Evolutionary conservation across 768 basidiomycete species (phyloP), one percentile per base, ranked within the genome.

Genomic region (Tricholoma furcatifolium): DNA sequence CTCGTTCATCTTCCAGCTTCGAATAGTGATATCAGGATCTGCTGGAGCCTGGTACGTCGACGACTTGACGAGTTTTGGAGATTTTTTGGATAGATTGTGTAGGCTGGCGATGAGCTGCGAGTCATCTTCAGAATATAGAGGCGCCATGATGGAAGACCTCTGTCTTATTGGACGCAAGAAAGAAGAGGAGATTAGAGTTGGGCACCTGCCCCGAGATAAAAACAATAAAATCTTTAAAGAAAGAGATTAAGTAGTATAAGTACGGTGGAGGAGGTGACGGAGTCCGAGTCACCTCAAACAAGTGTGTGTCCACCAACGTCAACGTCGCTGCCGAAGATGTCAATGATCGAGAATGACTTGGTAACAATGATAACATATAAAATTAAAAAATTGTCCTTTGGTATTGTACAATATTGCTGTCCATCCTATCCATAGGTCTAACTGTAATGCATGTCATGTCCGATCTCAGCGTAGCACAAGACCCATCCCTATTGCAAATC

Each of bases 1-100:
- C 68, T 98, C 97, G 69, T 92, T 90, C 93, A 98, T 93, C 75
- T 93, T 96, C 96, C 96, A 98, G 71, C 90, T 93, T 3, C 82
- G 78, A 27, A 98, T 71, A 3, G 66, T 62, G 60, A 85, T 74
- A 2, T 66, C 58, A 1, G 81, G 75, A 53, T 81, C 80, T 1
- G 80, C 80, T 0, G 88, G 84, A 0, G 80, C 84, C 1, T 67
- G 39, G 62, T 89, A 86, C 2, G 68, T 61, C 0, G 78, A 74
- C 2, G 83, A 82, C 43, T 76, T 79, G 50, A 92, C 78, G 45
- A 93, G 82, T 64, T 86, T 89, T 2, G 82, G 78, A 0, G 74
- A 75, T 46, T 74, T 78, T 35, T 75, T 72, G 6, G 86, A 79
- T 14, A 91, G 62, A 2, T 62, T 63, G 52, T 74, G 63, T 21